Base-by-base conservation (phyloP, 345 rosid species). In the Aurinia saxatilis region DNA sequence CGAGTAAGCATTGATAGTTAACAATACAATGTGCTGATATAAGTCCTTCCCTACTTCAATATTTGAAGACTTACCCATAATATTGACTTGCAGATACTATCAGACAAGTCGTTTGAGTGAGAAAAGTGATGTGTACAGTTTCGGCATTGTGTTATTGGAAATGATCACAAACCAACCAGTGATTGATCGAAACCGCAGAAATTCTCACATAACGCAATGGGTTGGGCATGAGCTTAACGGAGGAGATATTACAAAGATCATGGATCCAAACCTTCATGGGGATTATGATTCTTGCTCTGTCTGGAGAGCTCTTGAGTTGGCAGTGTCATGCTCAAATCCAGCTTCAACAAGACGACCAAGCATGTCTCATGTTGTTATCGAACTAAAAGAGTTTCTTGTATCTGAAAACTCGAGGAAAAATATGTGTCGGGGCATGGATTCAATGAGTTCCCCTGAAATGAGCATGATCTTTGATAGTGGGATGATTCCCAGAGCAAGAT, bases 41-140 rank as follows among this genome's bases (percentile, higher is more conserved):
- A 21, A 21, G 25, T 21, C 25, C 2, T 21, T 21, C 4, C 25
- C 25, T 21, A 1, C 25, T 21, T 21, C 25, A 1, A 4, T 21
- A 1, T 21, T 21, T 21, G n/a, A n/a, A n/a, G n/a, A n/a, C n/a
- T n/a, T n/a, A n/a, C n/a, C n/a, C n/a, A n/a, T n/a, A n/a, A n/a
- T n/a, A n/a, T n/a, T n/a, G n/a, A n/a, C n/a, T 27, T 3, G 2
- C 30, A 75, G 79, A 59, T 68, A 68, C 11, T 40, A 60, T 7
- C 11, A 27, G 2, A 47, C 65, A 5, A 53, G 59, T 38, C 45
- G 52, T 65, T 13, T 75, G 7, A 75, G 29, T 0, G 71, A 67
- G 35, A 75, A 81, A 18, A 81, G 80, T 31, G 80, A 81, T 30
- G 77, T 75, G 0, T 73, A 67, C 35, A 78, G 82, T 12, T 78